A percentile compares a stretch with the other conserved stretches of the same genome.
Conservation (phyloP, 1,284 basidiomycete species). For the Cutaneotrichosporon dermatis region DNA sequence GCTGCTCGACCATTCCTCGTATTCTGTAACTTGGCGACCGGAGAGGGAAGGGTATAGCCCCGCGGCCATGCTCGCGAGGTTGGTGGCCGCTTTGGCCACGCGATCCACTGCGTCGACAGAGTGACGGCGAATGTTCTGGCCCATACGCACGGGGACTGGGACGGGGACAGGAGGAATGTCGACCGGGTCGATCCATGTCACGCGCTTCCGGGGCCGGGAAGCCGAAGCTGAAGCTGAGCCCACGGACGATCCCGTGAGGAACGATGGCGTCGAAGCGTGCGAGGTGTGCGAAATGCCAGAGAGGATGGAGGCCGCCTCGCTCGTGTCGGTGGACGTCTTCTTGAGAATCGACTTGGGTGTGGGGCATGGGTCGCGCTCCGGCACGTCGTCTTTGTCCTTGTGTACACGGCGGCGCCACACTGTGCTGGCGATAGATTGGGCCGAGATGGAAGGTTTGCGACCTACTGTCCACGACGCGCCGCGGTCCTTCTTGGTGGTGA, state of each 20-base stretch:
- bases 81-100: background rate
- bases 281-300: background rate
- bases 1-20: background rate
- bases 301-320: background rate
- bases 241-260: too few species aligned
- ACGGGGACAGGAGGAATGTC: background rate
- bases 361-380: background rate
- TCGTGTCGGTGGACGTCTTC: background rate
- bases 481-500: too few species aligned
- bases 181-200: background rate
- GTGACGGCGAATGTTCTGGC: background rate
- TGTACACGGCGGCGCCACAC: background rate
- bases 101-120: background rate
- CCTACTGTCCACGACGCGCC: too few species aligned
- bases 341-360: constrained; percentile 2
- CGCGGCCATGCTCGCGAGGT: background rate
- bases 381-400: background rate
- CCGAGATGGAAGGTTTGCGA: too few species aligned
- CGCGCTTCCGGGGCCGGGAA: background rate
- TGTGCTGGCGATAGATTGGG: too few species aligned
- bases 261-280: too few species aligned
- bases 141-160: background rate
- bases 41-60: background rate
- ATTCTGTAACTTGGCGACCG: background rate
- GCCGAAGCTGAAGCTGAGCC: too few species aligned